These are phyloP conservation scores for Pyrus betulifolia DNA, from an alignment of 306 rosid genomes.

Conservation along the genomic window DNA sequence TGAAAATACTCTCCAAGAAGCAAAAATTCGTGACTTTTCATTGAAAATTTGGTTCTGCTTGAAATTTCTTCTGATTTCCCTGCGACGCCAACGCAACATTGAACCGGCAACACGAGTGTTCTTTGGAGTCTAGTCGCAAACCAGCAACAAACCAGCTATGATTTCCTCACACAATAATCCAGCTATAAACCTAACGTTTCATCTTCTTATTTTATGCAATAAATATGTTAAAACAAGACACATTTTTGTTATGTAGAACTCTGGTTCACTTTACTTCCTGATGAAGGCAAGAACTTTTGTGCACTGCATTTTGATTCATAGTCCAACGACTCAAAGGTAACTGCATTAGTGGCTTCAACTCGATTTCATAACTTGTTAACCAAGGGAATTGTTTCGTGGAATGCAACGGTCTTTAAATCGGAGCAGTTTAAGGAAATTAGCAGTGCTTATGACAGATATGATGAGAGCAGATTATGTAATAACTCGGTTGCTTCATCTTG, in stretches of 20 bases:
- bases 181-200: not conserved
- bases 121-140: not conserved
- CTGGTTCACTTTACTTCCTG: not conserved
- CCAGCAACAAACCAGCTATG: not conserved
- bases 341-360: not conserved
- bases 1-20: not conserved
- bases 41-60: not conserved
- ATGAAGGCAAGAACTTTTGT: not conserved
- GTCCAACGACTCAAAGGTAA: not conserved
- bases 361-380: too few relatives aligned
- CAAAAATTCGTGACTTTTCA: not conserved
- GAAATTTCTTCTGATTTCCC: not conserved
- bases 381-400: too few relatives aligned
- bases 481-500: not conserved
- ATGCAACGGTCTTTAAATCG: too few relatives aligned
- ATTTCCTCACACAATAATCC: not conserved
- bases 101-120: not conserved
- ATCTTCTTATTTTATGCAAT: not conserved
- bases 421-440: too few relatives aligned
- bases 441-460: too few relatives aligned
- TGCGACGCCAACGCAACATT: not conserved
- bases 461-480: not conserved
- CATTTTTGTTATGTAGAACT: not conserved
- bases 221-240: not conserved
- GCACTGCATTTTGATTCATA: not conserved